Percentiles rank a stretch among this genome's conserved stretches.
phyloP scores from a whole-genome alignment of 1,284 basidiomycete genomes.

The Ustilago curta region DNA sequence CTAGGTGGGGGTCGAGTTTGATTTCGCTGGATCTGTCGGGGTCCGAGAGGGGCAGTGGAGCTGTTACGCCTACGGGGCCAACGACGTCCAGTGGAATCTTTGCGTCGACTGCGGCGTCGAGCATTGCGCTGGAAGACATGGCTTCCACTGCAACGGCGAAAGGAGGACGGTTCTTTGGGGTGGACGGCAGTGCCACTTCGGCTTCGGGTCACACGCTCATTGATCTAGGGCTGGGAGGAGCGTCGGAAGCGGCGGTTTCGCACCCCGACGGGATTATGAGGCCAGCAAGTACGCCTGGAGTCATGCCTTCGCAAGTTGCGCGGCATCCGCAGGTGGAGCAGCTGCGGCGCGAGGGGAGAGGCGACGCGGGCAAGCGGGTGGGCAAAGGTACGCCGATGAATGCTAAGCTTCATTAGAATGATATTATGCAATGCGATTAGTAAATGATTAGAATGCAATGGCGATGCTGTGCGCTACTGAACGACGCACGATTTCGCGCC shows the following conservation, averaged over 20 bases:
- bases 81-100: not conserved
- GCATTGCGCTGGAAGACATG: slow-evolving; percentile 33
- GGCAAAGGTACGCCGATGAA: slow-evolving; percentile 50
- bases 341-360: slow-evolving; percentile 36
- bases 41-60: slow-evolving; percentile 33
- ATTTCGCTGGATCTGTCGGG: slow-evolving; percentile 28
- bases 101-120: slow-evolving; percentile 6
- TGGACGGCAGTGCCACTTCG: slow-evolving; percentile 2
- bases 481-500: slow-evolving; percentile 18
- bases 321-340: slow-evolving; percentile 50
- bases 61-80: slow-evolving; percentile 34
- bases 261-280: slow-evolving; percentile 39
- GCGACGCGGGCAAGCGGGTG: slow-evolving; percentile 40
- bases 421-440: slow-evolving; percentile 17
- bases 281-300: slow-evolving; percentile 37
- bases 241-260: slow-evolving; percentile 33
- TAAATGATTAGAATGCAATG: too few species aligned
- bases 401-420: slow-evolving; percentile 30
- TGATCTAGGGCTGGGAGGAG: slow-evolving; percentile 31
- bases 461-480: slow-evolving; percentile 17
- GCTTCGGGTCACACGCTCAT: slow-evolving; percentile 34
- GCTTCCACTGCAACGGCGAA: slow-evolving; percentile 17
- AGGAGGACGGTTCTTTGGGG: slow-evolving; percentile 36
- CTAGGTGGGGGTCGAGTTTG: slow-evolving; percentile 28
- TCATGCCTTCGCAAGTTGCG: slow-evolving; percentile 38